These are phyloP conservation scores for Vitis hybrid DNA, from an alignment of 177 flowering plant species.

Conservation along the genomic window DNA sequence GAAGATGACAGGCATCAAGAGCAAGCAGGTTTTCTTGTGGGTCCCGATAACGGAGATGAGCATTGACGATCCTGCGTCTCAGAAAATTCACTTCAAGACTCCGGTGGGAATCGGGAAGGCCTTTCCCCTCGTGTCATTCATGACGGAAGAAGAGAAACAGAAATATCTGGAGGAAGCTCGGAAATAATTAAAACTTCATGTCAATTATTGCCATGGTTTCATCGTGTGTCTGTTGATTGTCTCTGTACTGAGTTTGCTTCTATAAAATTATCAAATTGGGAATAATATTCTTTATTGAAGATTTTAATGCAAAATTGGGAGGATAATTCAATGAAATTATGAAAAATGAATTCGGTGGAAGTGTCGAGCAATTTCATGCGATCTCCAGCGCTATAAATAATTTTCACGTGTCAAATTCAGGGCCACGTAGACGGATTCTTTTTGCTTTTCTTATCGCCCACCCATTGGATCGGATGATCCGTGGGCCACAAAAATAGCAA, in stretches of 20 bases:
- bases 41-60: slow-evolving; percentile 88
- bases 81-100: slow-evolving; percentile 64
- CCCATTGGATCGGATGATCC: too few species aligned
- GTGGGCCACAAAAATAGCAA: background rate
- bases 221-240: background rate
- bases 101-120: slow-evolving; percentile 66
- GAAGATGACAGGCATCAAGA: slow-evolving; percentile 87
- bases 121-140: slow-evolving; percentile 57
- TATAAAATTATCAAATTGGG: too few species aligned
- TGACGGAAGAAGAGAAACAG: slow-evolving; percentile 56
- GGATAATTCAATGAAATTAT: too few species aligned
- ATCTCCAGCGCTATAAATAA: too few species aligned
- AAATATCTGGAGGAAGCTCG: slow-evolving; percentile 21
- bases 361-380: too few species aligned
- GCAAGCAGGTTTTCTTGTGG: slow-evolving; percentile 84
- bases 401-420: too few species aligned
- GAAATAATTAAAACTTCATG: background rate
- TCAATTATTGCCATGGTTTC: too few species aligned
- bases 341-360: too few species aligned
- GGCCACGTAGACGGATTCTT: too few species aligned
- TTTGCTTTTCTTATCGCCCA: too few species aligned
- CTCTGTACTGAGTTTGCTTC: background rate
- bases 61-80: slow-evolving; percentile 43
- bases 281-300: too few species aligned
- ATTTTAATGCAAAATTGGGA: too few species aligned